Conservation (phyloP, 768 basidiomycete species). For the Porphyrellus cyaneotinctus region DNA sequence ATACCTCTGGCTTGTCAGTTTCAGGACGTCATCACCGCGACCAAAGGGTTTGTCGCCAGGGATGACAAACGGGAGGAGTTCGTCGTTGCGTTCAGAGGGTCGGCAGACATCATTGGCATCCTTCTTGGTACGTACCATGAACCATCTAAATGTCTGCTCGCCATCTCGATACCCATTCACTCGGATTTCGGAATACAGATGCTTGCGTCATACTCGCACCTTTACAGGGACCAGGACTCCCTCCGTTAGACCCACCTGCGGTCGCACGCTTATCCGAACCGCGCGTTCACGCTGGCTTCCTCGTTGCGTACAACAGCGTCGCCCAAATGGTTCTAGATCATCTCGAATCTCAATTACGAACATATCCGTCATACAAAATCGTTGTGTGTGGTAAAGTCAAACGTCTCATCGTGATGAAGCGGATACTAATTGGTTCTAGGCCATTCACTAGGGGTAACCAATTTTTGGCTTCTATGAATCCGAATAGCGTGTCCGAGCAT, state of each 20-base stretch:
- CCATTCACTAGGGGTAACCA: slow-evolving; percentile 38
- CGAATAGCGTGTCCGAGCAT: slow-evolving; percentile 1
- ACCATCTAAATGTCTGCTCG: background rate
- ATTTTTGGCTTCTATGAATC: background rate
- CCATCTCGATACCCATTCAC: background rate
- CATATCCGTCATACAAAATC: slow-evolving; percentile 33
- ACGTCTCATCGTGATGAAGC: background rate
- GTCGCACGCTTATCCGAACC: slow-evolving; percentile 10
- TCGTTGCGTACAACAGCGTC: slow-evolving; percentile 34
- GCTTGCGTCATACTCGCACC: slow-evolving; percentile 17
- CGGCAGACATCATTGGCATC: slow-evolving; percentile 21
- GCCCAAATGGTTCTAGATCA: slow-evolving; percentile 26
- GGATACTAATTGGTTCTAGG: slow-evolving; percentile 21
- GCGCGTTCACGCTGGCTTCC: slow-evolving; percentile 36
- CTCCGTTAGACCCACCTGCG: slow-evolving; percentile 4
- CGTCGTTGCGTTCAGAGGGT: slow-evolving; percentile 40
- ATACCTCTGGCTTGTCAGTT: slow-evolving; percentile 30
- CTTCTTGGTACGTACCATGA: slow-evolving; percentile 14
- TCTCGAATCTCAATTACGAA: slow-evolving; percentile 30
- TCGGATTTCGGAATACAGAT: slow-evolving; percentile 12
- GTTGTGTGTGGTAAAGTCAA: slow-evolving; percentile 29
- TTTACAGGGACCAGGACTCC: slow-evolving; percentile 26
- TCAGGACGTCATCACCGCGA: slow-evolving; percentile 33
- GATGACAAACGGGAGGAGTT: slow-evolving; percentile 42
- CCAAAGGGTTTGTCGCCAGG: slow-evolving; percentile 43